Evolutionary conservation across 2,329 filamentous ascomycete species (phyloP), one percentile per base, ranked within the genome.

Genomic region (Coniosporium tulheliwenetii): DNA sequence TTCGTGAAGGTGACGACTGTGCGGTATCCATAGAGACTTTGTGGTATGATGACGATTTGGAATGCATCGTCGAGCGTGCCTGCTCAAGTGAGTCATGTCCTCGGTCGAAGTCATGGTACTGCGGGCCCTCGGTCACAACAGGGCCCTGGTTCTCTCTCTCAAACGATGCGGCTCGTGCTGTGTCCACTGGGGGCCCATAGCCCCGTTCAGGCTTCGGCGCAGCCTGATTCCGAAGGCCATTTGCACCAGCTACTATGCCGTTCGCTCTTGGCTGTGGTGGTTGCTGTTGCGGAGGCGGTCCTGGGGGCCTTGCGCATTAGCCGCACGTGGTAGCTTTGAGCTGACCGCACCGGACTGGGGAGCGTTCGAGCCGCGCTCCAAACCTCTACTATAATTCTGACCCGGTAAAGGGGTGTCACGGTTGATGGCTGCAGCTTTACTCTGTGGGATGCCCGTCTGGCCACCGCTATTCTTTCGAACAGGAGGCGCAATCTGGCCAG

Each of bases 241-340:
- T 26, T 3, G 19, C 19, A 26, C 19, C 7, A 7, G 19, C 7
- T 7, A 48, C n/a, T 43, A 51, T 44, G 15, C 60, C 64, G 45
- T 69, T 71, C 12, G 57, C 52, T 45, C 71, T 61, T 36, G 74
- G 69, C 39, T 70, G 69, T 32, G 77, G 76, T 38, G 73, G 69
- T 58, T 79, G 77, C 36, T 76, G 73, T 40, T 74, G 70, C 16
- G 77, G 77, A 39, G 78, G 77, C 33, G 77, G 77, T 10, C 78
- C 77, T 36, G 70, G 65, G 4, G 77, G 71, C 70, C 68, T 54
- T 76, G 74, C 40, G 71, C 66, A 52, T 70, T 63, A 36, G 74
- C 74, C 32, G 71, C 72, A 44, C 72, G 67, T 33, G 77, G 77
- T 44, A 79, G 60, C 44, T 76, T 66, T 36, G 77, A 79, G 30